A percentile compares a stretch with the other conserved stretches of the same genome.
phyloP scores from a whole-genome alignment of 2,329 filamentous ascomycete species.

The Tolypocladium paradoxum region DNA sequence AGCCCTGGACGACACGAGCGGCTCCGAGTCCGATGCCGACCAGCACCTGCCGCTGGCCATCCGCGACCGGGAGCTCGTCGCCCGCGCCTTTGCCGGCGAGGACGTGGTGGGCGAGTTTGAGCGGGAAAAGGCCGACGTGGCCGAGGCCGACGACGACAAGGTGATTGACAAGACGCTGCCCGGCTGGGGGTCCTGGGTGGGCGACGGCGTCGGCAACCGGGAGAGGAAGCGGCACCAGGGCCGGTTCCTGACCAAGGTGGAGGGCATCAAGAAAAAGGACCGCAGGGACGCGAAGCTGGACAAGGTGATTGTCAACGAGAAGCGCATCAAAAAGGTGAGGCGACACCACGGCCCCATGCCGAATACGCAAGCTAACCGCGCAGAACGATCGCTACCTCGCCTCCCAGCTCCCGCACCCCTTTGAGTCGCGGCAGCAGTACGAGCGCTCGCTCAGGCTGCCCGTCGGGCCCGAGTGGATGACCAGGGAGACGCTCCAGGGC shows the following conservation, averaged over 20 bases:
- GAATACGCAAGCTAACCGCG: neutral
- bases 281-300: slow-evolving; percentile 75
- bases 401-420: slow-evolving; percentile 74
- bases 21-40: slow-evolving; percentile 33
- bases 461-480: slow-evolving; percentile 88
- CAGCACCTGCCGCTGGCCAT: slow-evolving; percentile 46
- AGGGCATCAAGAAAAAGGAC: slow-evolving; percentile 65
- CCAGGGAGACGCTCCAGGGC: slow-evolving; percentile 89
- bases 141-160: slow-evolving; percentile 72
- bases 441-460: slow-evolving; percentile 79
- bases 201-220: slow-evolving; percentile 65
- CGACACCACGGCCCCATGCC: neutral
- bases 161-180: slow-evolving; percentile 75
- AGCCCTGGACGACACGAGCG: slow-evolving; percentile 18
- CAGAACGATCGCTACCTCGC: slow-evolving; percentile 83
- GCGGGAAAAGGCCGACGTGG: slow-evolving; percentile 62
- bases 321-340: slow-evolving; percentile 73
- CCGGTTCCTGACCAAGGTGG: slow-evolving; percentile 52
- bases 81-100: slow-evolving; percentile 78
- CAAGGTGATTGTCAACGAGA: slow-evolving; percentile 87
- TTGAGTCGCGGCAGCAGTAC: slow-evolving; percentile 80
- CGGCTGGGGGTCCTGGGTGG: slow-evolving; percentile 90
- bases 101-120: slow-evolving; percentile 75
- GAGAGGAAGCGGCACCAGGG: slow-evolving; percentile 54
- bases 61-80: slow-evolving; percentile 58